Evolutionary conservation across 176 grass and related monocot species (phyloP).

Genomic region (Oryza rufipogon): DNA sequence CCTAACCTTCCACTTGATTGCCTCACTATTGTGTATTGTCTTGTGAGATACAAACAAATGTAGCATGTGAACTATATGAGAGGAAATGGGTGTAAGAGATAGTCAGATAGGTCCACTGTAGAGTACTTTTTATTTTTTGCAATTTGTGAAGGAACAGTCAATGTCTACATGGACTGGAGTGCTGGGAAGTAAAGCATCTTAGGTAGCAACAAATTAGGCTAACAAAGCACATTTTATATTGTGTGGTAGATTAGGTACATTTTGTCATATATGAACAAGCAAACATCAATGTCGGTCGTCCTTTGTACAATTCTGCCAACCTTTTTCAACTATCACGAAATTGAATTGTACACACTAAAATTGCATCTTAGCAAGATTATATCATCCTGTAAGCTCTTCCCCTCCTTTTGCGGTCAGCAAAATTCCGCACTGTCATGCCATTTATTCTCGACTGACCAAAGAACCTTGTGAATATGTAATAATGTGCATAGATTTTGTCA

Average conservation of each 20-base stretch:
- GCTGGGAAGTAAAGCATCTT: slow-evolving; percentile 35
- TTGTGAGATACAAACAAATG: slow-evolving; percentile 26
- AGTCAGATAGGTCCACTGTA: background rate
- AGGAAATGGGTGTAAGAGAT: background rate
- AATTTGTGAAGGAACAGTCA: slow-evolving; percentile 31
- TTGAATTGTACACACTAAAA: background rate
- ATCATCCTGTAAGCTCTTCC: background rate
- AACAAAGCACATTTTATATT: slow-evolving; percentile 6
- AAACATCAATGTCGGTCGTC: background rate
- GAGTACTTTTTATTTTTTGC: background rate
- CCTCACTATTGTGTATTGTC: background rate
- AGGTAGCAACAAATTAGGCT: slow-evolving; percentile 39
- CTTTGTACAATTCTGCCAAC: slow-evolving; percentile 25
- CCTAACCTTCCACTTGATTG: slow-evolving; percentile 11
- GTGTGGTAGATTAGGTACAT: slow-evolving; percentile 9
- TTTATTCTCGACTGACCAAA: background rate
- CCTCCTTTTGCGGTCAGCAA: background rate
- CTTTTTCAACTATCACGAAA: slow-evolving; percentile 29
- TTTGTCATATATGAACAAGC: slow-evolving; percentile 9
- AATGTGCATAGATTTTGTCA: background rate
- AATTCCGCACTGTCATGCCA: background rate
- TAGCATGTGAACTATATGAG: slow-evolving; percentile 16
- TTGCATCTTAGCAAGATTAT: too few relatives aligned
- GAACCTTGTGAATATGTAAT: slow-evolving; percentile 18
- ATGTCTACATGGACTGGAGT: slow-evolving; percentile 7